Evolutionary conservation across 2,329 filamentous ascomycete species (phyloP).

Genomic region (Calonectria hongkongensis): DNA sequence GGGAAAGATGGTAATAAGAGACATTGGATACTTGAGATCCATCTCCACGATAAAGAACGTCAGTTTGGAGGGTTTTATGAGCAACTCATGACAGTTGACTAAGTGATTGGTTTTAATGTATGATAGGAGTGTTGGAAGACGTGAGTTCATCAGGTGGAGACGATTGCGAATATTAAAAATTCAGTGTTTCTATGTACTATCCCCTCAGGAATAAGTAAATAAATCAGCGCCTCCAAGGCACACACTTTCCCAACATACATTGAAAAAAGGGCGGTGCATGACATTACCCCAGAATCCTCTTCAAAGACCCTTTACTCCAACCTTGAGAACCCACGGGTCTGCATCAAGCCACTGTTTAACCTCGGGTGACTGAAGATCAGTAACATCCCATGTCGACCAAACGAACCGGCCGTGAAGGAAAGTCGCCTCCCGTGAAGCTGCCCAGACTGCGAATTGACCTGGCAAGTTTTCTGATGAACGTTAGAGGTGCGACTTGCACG

Average conservation of each 20-base stretch:
- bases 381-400: conserved; percentile 71
- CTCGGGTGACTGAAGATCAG: conserved; percentile 60
- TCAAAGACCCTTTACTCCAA: conserved; percentile 50
- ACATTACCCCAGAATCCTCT: background rate
- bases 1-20: conserved; percentile 64
- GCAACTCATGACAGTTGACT: conserved; percentile 56
- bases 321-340: conserved; percentile 50
- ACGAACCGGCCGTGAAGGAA: conserved; percentile 69
- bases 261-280: no score
- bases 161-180: no score
- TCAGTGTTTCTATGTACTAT: no score
- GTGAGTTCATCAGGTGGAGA: background rate
- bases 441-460: conserved; percentile 66
- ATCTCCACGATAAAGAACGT: conserved; percentile 63
- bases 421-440: conserved; percentile 63
- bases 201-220: no score
- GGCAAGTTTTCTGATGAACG: conserved; percentile 59
- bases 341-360: conserved; percentile 37
- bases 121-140: background rate
- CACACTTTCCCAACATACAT: no score
- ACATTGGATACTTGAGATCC: conserved; percentile 72
- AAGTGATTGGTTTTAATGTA: background rate
- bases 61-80: conserved; percentile 67
- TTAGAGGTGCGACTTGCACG: background rate
- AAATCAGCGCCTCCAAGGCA: no score